phyloP scores from a whole-genome alignment of 352 stramenopile genomes.

The Phytophthora podocarpi region DNA sequence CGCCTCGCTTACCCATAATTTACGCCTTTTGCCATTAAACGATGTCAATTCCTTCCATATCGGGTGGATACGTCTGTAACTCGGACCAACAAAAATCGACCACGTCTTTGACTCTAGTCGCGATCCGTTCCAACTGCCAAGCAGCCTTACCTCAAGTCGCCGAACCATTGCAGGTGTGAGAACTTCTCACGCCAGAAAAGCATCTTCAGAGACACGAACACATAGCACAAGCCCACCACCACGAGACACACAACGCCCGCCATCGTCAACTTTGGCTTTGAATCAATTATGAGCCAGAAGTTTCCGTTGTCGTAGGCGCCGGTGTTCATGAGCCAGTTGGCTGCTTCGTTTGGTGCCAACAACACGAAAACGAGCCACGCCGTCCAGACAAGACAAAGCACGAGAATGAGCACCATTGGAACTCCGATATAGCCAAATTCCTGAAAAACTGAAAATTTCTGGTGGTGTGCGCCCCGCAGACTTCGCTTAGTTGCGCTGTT shows the following conservation, averaged over 20 bases:
- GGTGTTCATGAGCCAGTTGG: constrained; percentile 34
- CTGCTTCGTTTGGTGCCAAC: constrained; percentile 23
- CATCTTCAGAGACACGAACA: constrained; percentile 24
- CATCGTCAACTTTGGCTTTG: not conserved
- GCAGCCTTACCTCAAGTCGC: constrained; percentile 1
- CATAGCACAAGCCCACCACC: constrained; percentile 5
- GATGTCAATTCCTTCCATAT: constrained; percentile 22
- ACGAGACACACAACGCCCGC: not conserved
- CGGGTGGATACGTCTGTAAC: not conserved
- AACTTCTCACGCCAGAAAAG: constrained; percentile 12
- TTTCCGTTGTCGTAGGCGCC: constrained; percentile 24
- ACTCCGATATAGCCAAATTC: constrained; percentile 14
- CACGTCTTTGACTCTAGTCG: not conserved
- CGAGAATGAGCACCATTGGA: constrained; percentile 8
- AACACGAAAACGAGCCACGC: constrained; percentile 25
- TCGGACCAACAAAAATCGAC: constrained; percentile 2
- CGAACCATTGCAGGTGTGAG: not conserved
- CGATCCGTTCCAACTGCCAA: constrained; percentile 1
- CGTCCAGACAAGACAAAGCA: constrained; percentile 18
- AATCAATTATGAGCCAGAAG: constrained; percentile 34
- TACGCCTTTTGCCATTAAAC: constrained; percentile 26
- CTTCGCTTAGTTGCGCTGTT: too few species aligned
- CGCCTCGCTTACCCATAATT: constrained; percentile 27
- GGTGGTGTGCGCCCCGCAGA: not conserved
- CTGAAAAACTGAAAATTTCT: constrained; percentile 10